These are phyloP conservation scores for Hericium coralloides DNA, from an alignment of 768 basidiomycete species.

Conservation along the genomic window DNA sequence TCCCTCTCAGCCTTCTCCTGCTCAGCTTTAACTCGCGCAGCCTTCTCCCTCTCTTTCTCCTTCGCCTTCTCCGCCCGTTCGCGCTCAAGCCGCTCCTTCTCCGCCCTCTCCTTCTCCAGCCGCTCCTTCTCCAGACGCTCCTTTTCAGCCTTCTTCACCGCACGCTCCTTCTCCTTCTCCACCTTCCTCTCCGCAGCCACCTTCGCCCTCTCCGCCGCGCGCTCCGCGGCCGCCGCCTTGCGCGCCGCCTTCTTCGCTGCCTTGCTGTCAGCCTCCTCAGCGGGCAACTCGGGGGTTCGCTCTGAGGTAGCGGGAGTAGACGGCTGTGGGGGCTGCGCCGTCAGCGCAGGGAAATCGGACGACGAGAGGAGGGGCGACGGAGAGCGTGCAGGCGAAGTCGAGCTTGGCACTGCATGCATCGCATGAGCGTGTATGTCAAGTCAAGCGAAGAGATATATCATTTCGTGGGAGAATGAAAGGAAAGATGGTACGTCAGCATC, in stretches of 20 bases:
- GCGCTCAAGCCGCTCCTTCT: conserved; percentile 25
- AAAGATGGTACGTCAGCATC: conserved; percentile 13
- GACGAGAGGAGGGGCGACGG: conserved; percentile 44
- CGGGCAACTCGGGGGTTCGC: conserved; percentile 14
- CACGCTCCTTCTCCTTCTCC: conserved; percentile 49
- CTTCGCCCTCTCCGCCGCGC: conserved; percentile 52
- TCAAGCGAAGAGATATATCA: conserved; percentile 18
- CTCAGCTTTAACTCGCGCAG: conserved; percentile 1
- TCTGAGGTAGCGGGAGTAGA: conserved; percentile 26
- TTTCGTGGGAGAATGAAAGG: conserved; percentile 14
- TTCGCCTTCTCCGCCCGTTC: conserved; percentile 28
- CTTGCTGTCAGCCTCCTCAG: conserved; percentile 39
- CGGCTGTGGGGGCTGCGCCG: conserved; percentile 25
- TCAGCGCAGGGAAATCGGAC: conserved; percentile 71
- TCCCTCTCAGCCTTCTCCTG: conserved; percentile 23
- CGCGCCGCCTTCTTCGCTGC: conserved; percentile 51
- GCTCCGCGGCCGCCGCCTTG: conserved; percentile 53
- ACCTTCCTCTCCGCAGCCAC: conserved; percentile 55
- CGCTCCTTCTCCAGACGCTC: conserved; percentile 31
- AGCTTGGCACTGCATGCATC: conserved; percentile 11
- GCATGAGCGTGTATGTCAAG: conserved; percentile 7
- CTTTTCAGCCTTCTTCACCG: conserved; percentile 43
- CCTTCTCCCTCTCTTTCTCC: conserved; percentile 26
- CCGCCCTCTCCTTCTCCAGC: conserved; percentile 27
- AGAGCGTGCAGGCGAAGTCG: conserved; percentile 10